Evolutionary conservation across 768 basidiomycete genomes (phyloP), one percentile per base, ranked within the genome.

Genomic region (Lyophyllum decastes): DNA sequence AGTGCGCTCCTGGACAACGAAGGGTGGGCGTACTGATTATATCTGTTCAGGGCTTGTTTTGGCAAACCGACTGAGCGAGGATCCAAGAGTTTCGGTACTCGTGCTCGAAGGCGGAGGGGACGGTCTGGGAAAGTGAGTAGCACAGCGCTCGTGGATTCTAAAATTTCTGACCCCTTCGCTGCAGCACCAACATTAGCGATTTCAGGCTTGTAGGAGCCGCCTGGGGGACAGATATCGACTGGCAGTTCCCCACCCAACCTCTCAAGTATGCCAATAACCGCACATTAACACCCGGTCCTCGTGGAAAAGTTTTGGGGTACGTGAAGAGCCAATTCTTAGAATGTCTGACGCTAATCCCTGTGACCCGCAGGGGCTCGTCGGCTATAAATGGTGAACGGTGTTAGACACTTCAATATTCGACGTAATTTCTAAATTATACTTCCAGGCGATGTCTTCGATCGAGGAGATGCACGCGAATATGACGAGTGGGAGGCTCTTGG

Each of bases 251-350:
- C n/a, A n/a, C n/a, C n/a, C n/a, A n/a, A n/a, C n/a, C n/a, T n/a
- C n/a, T n/a, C n/a, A n/a, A n/a, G n/a, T n/a, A n/a, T n/a, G n/a
- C n/a, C n/a, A n/a, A n/a, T n/a, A n/a, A n/a, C n/a, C n/a, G n/a
- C n/a, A n/a, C n/a, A n/a, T n/a, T 21, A 52, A 52, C 35, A 43
- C 51, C 51, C 4, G 21, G 16, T 24, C 51, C 51, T 26, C 51
- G 51, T 33, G 51, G 51, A 52, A 52, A 52, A 25, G 51, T 52
- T 17, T 38, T 52, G 21, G 51, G n/a, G n/a, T n/a, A n/a, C n/a
- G n/a, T n/a, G n/a, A n/a, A n/a, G n/a, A n/a, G n/a, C n/a, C n/a
- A n/a, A n/a, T n/a, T n/a, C n/a, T n/a, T n/a, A n/a, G n/a, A n/a
- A n/a, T n/a, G n/a, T n/a, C n/a, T n/a, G n/a, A n/a, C n/a, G n/a